Evolutionary conservation across 2,329 filamentous ascomycete species (phyloP).

Genomic region (Microcera coccophila): DNA sequence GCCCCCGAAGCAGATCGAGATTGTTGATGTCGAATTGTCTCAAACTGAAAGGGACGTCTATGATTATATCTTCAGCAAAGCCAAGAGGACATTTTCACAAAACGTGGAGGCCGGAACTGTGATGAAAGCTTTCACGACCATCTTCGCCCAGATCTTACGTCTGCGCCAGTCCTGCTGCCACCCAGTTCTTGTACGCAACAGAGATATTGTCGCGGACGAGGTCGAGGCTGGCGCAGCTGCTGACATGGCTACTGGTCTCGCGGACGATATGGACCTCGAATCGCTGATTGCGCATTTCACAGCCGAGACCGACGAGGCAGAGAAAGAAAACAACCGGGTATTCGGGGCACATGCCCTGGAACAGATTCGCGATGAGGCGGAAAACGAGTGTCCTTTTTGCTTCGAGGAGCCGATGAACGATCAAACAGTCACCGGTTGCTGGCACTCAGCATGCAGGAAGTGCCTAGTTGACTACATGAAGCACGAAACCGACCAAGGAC

Average conservation of each 20-base stretch:
- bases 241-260: slow-evolving; percentile 74
- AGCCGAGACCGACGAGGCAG: slow-evolving; percentile 58
- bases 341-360: slow-evolving; percentile 85
- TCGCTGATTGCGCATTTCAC: slow-evolving; percentile 83
- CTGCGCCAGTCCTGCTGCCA: slow-evolving; percentile 94
- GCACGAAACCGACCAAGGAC: slow-evolving; percentile 74
- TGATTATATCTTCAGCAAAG: slow-evolving; percentile 79
- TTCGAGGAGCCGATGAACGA: slow-evolving; percentile 94
- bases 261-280: slow-evolving; percentile 94
- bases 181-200: slow-evolving; percentile 82
- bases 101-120: slow-evolving; percentile 90
- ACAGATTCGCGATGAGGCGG: slow-evolving; percentile 86
- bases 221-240: slow-evolving; percentile 70
- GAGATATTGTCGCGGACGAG: slow-evolving; percentile 80
- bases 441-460: slow-evolving; percentile 94
- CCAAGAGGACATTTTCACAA: slow-evolving; percentile 76
- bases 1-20: slow-evolving; percentile 75
- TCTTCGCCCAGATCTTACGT: slow-evolving; percentile 92
- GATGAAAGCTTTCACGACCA: slow-evolving; percentile 92
- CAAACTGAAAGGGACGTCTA: slow-evolving; percentile 86
- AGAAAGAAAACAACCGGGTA: slow-evolving; percentile 51
- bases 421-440: slow-evolving; percentile 87
- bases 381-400: slow-evolving; percentile 90
- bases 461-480: slow-evolving; percentile 88
- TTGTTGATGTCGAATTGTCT: slow-evolving; percentile 83